A percentile compares a stretch with the other conserved stretches of the same genome.
Evolutionary conservation across 2,329 filamentous ascomycete genomes (phyloP).

Genomic region (Fusarium siculi): DNA sequence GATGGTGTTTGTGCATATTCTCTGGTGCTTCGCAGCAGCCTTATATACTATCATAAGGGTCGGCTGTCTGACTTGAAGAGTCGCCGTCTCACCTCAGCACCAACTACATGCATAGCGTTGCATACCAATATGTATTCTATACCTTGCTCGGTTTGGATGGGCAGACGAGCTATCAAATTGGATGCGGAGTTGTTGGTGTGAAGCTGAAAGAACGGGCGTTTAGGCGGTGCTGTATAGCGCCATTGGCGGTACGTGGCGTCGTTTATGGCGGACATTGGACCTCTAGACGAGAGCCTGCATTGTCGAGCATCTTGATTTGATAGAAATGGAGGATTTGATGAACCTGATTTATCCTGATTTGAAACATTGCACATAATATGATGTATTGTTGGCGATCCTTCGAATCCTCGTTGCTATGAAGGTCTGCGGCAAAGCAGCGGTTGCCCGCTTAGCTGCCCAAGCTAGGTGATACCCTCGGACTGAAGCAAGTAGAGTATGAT

Average conservation of each 20-base stretch:
- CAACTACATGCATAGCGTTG: not conserved
- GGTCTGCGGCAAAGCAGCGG: not conserved
- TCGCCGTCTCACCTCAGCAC: slow-evolving; percentile 3
- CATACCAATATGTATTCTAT: not conserved
- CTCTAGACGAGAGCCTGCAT: not conserved
- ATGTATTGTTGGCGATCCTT: not conserved
- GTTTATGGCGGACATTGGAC: not conserved
- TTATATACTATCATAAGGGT: slow-evolving; percentile 9
- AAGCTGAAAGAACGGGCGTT: slow-evolving; percentile 3
- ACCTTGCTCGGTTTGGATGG: not conserved
- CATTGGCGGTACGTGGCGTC: not conserved
- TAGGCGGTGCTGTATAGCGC: not conserved
- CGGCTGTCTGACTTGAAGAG: not conserved
- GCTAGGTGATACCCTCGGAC: not conserved
- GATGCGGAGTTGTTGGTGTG: slow-evolving; percentile 1
- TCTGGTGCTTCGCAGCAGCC: not conserved
- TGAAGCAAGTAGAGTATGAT: not conserved
- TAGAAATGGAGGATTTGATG: not conserved
- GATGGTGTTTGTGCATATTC: not conserved
- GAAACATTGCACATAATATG: not conserved
- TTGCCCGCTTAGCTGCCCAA: not conserved
- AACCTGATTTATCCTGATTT: not conserved
- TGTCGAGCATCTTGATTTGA: not conserved
- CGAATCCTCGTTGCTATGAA: not conserved
- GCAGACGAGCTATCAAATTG: not conserved